Conservation (phyloP, 306 rosid species). For the Vigna trinervia region DNA sequence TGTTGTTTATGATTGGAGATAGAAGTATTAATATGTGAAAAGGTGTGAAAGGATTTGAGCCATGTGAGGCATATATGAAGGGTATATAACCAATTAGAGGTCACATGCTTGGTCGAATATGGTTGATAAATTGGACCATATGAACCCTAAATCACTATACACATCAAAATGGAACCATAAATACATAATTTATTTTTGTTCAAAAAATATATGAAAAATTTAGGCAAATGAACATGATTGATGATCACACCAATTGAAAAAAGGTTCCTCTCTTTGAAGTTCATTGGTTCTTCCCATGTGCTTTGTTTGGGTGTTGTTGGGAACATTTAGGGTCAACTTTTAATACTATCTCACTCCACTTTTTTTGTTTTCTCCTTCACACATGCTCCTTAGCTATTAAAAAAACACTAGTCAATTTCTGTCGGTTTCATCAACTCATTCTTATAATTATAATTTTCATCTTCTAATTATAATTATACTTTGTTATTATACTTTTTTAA, state of each 20-base stretch:
- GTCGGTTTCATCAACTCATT: conserved; percentile 44
- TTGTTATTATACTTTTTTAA: not conserved
- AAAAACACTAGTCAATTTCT: conserved; percentile 39
- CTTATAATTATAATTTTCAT: not conserved
- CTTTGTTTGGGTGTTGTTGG: conserved; percentile 42
- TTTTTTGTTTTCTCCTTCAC: conserved; percentile 27
- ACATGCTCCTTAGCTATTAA: conserved; percentile 7
- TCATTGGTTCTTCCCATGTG: conserved; percentile 53
- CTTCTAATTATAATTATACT: not conserved
- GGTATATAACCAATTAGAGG: conserved; percentile 44
- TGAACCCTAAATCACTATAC: conserved; percentile 34
- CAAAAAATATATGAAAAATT: not conserved
- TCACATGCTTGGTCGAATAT: conserved; percentile 55
- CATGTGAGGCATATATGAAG: conserved; percentile 27
- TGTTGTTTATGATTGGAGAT: not conserved
- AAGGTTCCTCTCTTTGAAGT: conserved; percentile 8
- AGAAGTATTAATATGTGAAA: not conserved
- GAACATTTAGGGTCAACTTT: conserved; percentile 57
- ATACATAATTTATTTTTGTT: not conserved
- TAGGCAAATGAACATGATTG: conserved; percentile 15
- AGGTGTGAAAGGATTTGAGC: not conserved
- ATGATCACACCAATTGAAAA: conserved; percentile 17
- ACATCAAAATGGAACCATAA: conserved; percentile 32
- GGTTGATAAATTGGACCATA: conserved; percentile 47
- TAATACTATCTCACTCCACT: conserved; percentile 23